Evolutionary conservation across 2,329 filamentous ascomycete genomes (phyloP), one percentile per base, ranked within the genome.

Genomic region (Penicillium sp.): DNA sequence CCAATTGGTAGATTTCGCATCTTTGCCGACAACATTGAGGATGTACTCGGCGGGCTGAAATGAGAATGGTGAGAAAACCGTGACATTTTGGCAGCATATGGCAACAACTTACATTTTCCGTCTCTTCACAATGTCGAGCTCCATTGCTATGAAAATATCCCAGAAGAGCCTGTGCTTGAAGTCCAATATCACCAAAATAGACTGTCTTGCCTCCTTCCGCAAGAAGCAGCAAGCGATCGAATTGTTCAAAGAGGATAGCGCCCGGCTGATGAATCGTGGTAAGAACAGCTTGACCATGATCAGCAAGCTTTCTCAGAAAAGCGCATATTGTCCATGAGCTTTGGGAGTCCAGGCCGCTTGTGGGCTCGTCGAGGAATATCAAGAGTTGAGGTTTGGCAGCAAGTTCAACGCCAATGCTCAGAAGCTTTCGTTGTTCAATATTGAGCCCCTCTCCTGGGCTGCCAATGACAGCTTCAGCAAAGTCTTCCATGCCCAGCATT

Each of bases 181-280:
- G 60, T 0, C 86, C 86, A 39, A 87, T 83, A 7, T 86, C 77
- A 1, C 85, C 86, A 70, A 88, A 88, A 63, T 88, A 88, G 0
- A 87, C 83, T 0, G 84, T 87, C 67, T 81, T 83, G 0, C 86
- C 86, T 25, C 85, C 85, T 55, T 81, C 80, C 3, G 83, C 83
- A 1, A 88, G 75, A 65, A 88, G 84, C 0, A 87, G 73, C 0
- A 87, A 71, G 0, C 79, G 77, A 61, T 87, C 84, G 47, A 87
- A 96, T 59, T 90, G 86, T 73, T 96, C 89, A 78, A 96, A 96
- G 51, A 96, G 81, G 80, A 93, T 90, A 36, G 91, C 91, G 12
- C 89, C 93, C 12, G 92, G 92, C 74, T 96, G 92, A 73, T 96
- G 92, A 60, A 96, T 96, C 0, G 92, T 96, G 76, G 90, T 93